A percentile compares a stretch with the other conserved stretches of the same genome.
Conservation (phyloP, 2,329 filamentous ascomycete species). For the Tolypocladium endophyticum region DNA sequence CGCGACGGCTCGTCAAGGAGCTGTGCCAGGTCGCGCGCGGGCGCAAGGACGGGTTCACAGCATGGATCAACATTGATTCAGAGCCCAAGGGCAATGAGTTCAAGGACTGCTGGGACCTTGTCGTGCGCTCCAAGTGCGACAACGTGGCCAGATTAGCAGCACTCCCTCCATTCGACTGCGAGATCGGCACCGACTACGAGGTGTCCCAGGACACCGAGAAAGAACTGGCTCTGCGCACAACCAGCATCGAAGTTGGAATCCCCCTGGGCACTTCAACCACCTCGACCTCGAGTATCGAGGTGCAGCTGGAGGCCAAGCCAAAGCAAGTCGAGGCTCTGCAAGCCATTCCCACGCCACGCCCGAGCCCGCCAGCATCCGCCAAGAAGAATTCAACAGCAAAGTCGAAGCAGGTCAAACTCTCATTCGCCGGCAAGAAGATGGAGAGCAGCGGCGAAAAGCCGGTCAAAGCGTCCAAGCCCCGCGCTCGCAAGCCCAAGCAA, state of each 20-base stretch:
- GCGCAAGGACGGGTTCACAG: conserved; percentile 72
- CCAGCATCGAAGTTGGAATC: conserved; percentile 20
- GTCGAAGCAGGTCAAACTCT: conserved; percentile 41
- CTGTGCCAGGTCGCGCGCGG: conserved; percentile 80
- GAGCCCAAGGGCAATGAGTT: conserved; percentile 76
- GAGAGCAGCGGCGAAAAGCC: conserved; percentile 8
- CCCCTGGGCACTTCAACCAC: conserved; percentile 13
- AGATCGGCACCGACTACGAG: conserved; percentile 39
- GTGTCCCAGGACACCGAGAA: conserved; percentile 33
- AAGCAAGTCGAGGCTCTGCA: conserved; percentile 31
- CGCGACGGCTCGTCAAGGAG: conserved; percentile 79
- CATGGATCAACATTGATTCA: conserved; percentile 89
- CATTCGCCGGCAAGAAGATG: conserved; percentile 22
- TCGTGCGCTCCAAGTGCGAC: conserved; percentile 81
- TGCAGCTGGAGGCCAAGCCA: conserved; percentile 20
- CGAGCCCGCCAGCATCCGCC: conserved; percentile 38
- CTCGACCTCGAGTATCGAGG: conserved; percentile 8
- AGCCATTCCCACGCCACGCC: conserved; percentile 46
- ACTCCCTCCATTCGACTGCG: conserved; percentile 46
- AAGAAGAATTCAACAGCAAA: conserved; percentile 25
- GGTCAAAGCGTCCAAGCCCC: conserved; percentile 16
- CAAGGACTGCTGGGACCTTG: conserved; percentile 85
- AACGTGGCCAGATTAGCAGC: conserved; percentile 68
- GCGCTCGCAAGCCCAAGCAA: conserved; percentile 20
- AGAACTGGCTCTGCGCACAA: conserved; percentile 24